Base-by-base conservation (phyloP, 1,284 basidiomycete genomes). In the Ganoderma meredithae region DNA sequence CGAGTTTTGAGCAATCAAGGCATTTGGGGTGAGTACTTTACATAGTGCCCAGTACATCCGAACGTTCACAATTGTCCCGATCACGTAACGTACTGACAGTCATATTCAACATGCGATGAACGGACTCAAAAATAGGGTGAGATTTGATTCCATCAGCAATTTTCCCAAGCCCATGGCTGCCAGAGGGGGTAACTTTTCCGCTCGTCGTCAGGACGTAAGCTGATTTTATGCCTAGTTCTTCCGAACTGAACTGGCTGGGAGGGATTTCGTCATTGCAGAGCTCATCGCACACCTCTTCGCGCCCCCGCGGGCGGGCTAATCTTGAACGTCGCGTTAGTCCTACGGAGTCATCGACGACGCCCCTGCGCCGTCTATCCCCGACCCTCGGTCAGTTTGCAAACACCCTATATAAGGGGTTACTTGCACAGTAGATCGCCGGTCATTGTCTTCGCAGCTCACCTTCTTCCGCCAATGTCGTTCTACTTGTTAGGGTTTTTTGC, bases 381-480 rank as follows among this genome's bases (percentile, higher is more conserved):
- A 49, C 9, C 10, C 3, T n/a, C n/a, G 47, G n/a, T 7, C 19
- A 12, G n/a, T 22, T n/a, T 31, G 3, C 31, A 10, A 49, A 22
- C 22, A 4, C 17, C 47, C 4, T n/a, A 59, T 59, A 59, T 22
- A 59, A 56, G 15, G 19, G 19, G 33, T 31, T 7, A 17, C 15
- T 43, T 22, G 19, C 55, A 22, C 47, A 22, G 47, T 22, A 9
- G n/a, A 25, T 10, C 10, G n/a, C 47, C 4, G 12, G 47, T 22
- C 47, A 4, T 22, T 25, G 6, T 44, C n/a, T 19, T 19, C 17
- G 3, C 19, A 59, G 19, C 7, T 59, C 31, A 15, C 36, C 36
- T n/a, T 17, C 55, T 40, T 59, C 19, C n/a, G 19, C 58, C 58
- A 15, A 59, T 59, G 58, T 59, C 39, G 22, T 17, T 41, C 58